A percentile compares a stretch with the other conserved stretches of the same genome.
These are phyloP conservation scores for Aspergillus tanneri DNA, from an alignment of 2,329 filamentous ascomycete genomes.

Conservation along the genomic window DNA sequence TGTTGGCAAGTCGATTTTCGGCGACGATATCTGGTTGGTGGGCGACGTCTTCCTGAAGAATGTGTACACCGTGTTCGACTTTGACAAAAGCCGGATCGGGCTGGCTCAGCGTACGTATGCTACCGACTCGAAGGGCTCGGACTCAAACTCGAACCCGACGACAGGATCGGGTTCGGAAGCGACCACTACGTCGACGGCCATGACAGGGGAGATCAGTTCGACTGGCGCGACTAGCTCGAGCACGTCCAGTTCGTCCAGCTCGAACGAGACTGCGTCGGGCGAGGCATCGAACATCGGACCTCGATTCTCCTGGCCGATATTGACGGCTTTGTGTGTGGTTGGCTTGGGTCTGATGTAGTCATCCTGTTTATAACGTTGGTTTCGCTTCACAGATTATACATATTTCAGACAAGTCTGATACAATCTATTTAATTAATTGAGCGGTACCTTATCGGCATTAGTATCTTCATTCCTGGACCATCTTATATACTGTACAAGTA, in stretches of 20 bases:
- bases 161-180: slow-evolving; percentile 15
- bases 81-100: slow-evolving; percentile 53
- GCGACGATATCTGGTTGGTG: slow-evolving; percentile 67
- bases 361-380: too few species aligned
- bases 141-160: background rate
- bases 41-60: slow-evolving; percentile 88
- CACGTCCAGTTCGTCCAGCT: slow-evolving; percentile 7
- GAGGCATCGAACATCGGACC: slow-evolving; percentile 5
- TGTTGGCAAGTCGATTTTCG: slow-evolving; percentile 67
- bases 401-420: too few species aligned
- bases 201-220: too few species aligned
- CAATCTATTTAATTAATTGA: too few species aligned
- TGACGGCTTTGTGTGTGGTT: slow-evolving; percentile 16
- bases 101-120: slow-evolving; percentile 27
- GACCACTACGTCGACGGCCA: slow-evolving; percentile 8
- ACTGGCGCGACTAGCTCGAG: too few species aligned
- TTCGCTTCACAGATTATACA: too few species aligned
- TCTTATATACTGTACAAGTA: too few species aligned
- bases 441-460: too few species aligned
- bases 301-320: slow-evolving; percentile 17
- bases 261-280: slow-evolving; percentile 3
- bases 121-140: slow-evolving; percentile 12
- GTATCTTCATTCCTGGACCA: too few species aligned
- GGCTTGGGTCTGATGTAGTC: slow-evolving; percentile 9
- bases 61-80: slow-evolving; percentile 82